Evolutionary conservation across 306 rosid genomes (phyloP), one percentile per base, ranked within the genome.

Genomic region (Crataegus laevigata): DNA sequence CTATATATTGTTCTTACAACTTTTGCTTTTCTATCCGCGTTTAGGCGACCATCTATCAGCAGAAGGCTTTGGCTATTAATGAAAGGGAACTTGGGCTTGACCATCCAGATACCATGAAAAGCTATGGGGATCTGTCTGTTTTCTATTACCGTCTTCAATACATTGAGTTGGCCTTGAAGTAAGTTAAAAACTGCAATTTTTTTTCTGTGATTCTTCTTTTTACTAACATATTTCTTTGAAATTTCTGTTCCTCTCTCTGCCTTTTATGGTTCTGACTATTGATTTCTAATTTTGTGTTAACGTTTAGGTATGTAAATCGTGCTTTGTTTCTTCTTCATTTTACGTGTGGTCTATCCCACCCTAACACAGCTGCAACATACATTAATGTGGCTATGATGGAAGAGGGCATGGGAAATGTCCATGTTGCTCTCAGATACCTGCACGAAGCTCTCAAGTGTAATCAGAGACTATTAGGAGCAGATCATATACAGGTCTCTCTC

Each of bases 361-460:
- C 98, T 10, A 94, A 94, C 88, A 94, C 97, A 19, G 98, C 98
- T 10, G 98, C 98, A 58, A 94, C 98, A 55, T 94, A 94, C 80
- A 94, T 94, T 71, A 94, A 94, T 58, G 96, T 94, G 24, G 98
- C 98, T 18, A 94, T 94, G 97, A 94, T 94, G 98, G 98, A 94
- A 89, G 98, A 94, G 86, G 97, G 97, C 66, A 89, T 90, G 89
- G 97, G 98, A 71, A 94, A 94, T 71, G 98, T 91, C 74, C 87
- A 94, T 68, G 96, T 91, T 78, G 98, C 98, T 14, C 98, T 94
- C 38, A 89, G 98, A 80, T 94, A 91, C 84, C 81, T 94, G 57
- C 98, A 94, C 66, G 98, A 94, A 85, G 98, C 98, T 86, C 96
- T 94, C 58, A 94, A 91, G 82, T 94, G 98, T 82, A 94, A 94